These are phyloP conservation scores for Neurospora crassa DNA, from an alignment of 2,329 filamentous ascomycete genomes.

Conservation along the genomic window DNA sequence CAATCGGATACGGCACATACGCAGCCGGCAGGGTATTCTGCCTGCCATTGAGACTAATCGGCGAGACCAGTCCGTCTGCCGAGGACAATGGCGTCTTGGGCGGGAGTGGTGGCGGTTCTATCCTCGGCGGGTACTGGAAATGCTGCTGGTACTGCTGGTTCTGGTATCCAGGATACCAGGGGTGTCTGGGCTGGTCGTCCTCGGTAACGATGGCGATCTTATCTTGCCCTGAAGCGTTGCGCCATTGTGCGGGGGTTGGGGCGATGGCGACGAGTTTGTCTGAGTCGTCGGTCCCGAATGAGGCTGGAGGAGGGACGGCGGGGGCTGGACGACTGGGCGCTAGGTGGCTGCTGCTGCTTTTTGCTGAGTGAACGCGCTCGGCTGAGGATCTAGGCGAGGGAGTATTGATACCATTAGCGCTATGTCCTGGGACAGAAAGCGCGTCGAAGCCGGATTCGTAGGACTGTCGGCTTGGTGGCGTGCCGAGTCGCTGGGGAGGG, in stretches of 20 bases:
- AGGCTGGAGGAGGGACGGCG: constrained; percentile 22
- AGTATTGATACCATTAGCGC: constrained; percentile 18
- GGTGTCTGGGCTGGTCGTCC: constrained; percentile 45
- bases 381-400: constrained; percentile 42
- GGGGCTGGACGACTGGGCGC: constrained; percentile 16
- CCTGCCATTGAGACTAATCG: background rate
- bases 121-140: constrained; percentile 28
- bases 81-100: constrained; percentile 62
- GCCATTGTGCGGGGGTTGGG: constrained; percentile 51
- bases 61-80: background rate
- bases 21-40: constrained; percentile 8
- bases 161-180: constrained; percentile 16
- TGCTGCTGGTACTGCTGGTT: constrained; percentile 19
- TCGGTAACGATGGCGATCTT: constrained; percentile 55
- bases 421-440: constrained; percentile 29
- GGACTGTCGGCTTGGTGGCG: constrained; percentile 39
- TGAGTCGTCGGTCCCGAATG: constrained; percentile 28
- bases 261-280: constrained; percentile 48
- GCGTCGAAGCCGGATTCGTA: constrained; percentile 48
- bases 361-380: constrained; percentile 31
- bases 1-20: constrained; percentile 67
- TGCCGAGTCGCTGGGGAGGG: constrained; percentile 24
- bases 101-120: constrained; percentile 61
- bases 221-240: constrained; percentile 49
- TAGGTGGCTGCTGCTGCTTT: constrained; percentile 12